Evolutionary conservation across 2,329 filamentous ascomycete genomes (phyloP), one percentile per base, ranked within the genome.

Genomic region (Colletotrichum salicis): DNA sequence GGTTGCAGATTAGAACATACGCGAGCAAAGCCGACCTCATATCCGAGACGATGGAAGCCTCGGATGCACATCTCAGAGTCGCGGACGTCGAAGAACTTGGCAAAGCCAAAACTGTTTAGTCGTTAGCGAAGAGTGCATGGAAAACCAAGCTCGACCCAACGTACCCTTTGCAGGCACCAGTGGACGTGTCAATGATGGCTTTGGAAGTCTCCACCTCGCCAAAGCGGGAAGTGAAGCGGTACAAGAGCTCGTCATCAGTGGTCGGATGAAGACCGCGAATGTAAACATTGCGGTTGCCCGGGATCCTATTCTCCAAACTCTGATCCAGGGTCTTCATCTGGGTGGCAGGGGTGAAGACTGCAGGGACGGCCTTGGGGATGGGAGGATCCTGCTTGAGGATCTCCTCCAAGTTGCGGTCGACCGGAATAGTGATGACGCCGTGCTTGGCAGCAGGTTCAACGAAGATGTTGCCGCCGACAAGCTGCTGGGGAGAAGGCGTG

Each of bases 211-310:
- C 94, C 70, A 99, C 96, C 72, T 93, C 91, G 54, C 96, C 97
- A 79, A 98, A 99, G 62, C 96, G 93, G 76, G 90, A 87, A 55
- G 96, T 93, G 84, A 96, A 98, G 55, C 88, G 87, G 77, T 93
- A 89, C 22, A 99, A 86, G 79, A 97, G 92, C 61, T 97, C 93
- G 78, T 99, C 96, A 60, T 97, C 96, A 0, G 96, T 99, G 77
- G 97, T 96, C 0, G 96, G 96, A 74, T 97, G 93, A 74, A 99
- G 92, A 22, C 97, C 97, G 73, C 96, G 94, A 75, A 99, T 98
- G 86, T 99, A 99, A 75, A 99, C 96, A 78, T 99, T 99, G 74
- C 95, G 96, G 79, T 98, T 97, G 56, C 95, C 95, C 59, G 93
- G 85, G 70, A 92, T 96, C 71, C 95, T 93, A 78, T 98, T 98